Evolutionary conservation across 805 yeast genomes (phyloP).

Genomic region (Saccharomycopsis malanga): DNA sequence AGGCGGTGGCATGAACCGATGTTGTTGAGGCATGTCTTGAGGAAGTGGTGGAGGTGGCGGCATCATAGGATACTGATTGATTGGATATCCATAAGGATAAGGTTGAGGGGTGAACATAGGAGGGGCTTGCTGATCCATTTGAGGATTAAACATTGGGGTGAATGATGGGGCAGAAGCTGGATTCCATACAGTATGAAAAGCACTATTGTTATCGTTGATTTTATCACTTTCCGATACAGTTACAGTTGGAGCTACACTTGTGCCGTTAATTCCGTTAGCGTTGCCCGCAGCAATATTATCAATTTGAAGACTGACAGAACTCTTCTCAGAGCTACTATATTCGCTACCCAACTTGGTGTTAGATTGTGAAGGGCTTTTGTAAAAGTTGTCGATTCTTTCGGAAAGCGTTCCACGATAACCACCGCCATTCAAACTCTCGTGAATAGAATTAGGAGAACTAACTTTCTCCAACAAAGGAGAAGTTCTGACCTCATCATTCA

Average conservation of each 20-base stretch:
- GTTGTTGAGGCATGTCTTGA: neutral
- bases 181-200: slow-evolving; percentile 45
- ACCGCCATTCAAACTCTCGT: slow-evolving; percentile 26
- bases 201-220: neutral
- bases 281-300: slow-evolving; percentile 17
- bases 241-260: too few relatives aligned
- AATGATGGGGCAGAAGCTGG: slow-evolving; percentile 58
- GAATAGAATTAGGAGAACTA: slow-evolving; percentile 27
- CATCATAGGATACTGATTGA: slow-evolving; percentile 29
- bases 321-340: slow-evolving; percentile 11
- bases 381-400: slow-evolving; percentile 50
- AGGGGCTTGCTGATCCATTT: slow-evolving; percentile 22
- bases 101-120: slow-evolving; percentile 27
- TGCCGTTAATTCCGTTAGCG: neutral
- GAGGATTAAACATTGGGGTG: slow-evolving; percentile 36
- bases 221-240: too few relatives aligned
- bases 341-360: slow-evolving; percentile 24
- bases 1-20: neutral
- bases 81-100: slow-evolving; percentile 33
- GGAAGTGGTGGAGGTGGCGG: slow-evolving; percentile 24
- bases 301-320: slow-evolving; percentile 9
- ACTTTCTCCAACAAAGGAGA: slow-evolving; percentile 22
- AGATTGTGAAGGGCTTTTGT: slow-evolving; percentile 41
- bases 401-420: slow-evolving; percentile 23
- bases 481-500: slow-evolving; percentile 30